phyloP scores from a whole-genome alignment of 192 early-diverging fungal species.

The Podochytrium sp. region DNA sequence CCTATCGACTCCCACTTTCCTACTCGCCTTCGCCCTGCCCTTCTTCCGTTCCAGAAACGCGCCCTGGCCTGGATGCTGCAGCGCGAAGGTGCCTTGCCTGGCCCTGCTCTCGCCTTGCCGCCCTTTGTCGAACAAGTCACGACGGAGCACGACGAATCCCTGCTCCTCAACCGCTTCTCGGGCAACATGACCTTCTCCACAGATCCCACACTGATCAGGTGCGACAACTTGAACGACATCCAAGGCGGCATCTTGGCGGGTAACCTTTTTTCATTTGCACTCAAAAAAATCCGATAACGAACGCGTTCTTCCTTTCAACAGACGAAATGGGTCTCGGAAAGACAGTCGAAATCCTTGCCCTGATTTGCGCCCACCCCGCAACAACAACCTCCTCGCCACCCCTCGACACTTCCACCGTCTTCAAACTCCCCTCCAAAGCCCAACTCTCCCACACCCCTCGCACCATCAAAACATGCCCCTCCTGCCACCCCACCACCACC shows the following conservation, averaged over 20 bases:
- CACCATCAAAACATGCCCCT: background rate
- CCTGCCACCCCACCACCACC: background rate
- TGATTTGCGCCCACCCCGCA: conserved; percentile 54
- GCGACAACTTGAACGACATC: background rate
- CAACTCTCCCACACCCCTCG: background rate
- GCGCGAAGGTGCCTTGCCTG: conserved; percentile 28
- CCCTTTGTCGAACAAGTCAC: background rate
- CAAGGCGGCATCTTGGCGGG: conserved; percentile 51
- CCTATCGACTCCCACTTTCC: too few relatives aligned
- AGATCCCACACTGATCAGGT: background rate
- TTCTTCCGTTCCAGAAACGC: conserved; percentile 39
- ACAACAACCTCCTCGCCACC: conserved; percentile 9
- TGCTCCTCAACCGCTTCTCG: conserved; percentile 5
- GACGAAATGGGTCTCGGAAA: conserved; percentile 75
- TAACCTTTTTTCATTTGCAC: conserved; percentile 10
- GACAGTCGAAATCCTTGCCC: conserved; percentile 65
- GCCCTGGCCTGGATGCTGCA: conserved; percentile 47
- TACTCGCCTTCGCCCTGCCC: background rate
- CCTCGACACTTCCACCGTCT: background rate
- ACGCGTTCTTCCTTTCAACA: background rate
- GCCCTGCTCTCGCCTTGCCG: background rate
- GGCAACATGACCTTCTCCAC: conserved; percentile 6
- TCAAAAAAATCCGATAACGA: background rate
- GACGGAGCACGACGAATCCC: background rate
- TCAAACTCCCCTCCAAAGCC: background rate